These are phyloP conservation scores for Delphinella strobiligena DNA, from an alignment of 2,329 filamentous ascomycete species.

Conservation along the genomic window DNA sequence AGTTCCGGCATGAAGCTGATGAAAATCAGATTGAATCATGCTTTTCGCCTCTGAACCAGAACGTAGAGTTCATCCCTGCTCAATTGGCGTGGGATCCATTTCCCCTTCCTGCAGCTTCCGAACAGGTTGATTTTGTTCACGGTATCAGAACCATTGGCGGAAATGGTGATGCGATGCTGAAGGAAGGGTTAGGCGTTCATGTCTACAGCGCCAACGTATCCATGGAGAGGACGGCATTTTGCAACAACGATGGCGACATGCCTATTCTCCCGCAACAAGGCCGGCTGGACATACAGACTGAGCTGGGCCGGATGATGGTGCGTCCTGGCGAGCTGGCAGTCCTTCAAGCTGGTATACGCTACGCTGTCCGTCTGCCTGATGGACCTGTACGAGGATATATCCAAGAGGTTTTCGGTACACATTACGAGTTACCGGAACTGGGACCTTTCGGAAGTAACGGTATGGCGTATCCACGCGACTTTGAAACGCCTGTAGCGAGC, in stretches of 20 bases:
- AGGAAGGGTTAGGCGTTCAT: conserved; percentile 13
- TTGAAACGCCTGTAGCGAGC: conserved; percentile 9
- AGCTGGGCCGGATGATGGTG: conserved; percentile 11
- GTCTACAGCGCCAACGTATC: conserved; percentile 13
- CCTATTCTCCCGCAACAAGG: conserved; percentile 10
- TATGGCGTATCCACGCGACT: conserved; percentile 10
- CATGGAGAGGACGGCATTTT: conserved; percentile 8
- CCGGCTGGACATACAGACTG: conserved; percentile 12
- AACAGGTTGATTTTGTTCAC: conserved; percentile 12
- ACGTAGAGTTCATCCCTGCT: conserved; percentile 7
- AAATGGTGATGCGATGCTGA: conserved; percentile 12
- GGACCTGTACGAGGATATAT: conserved; percentile 10
- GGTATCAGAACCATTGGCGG: conserved; percentile 15
- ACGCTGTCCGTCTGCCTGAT: conserved; percentile 10
- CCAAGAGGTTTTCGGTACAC: conserved; percentile 9
- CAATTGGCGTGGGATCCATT: conserved; percentile 12
- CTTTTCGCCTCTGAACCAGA: conserved; percentile 9
- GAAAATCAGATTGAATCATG: conserved; percentile 9
- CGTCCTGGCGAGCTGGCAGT: conserved; percentile 12
- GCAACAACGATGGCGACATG: conserved; percentile 9
- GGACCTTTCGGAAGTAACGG: conserved; percentile 11
- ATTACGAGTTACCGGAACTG: conserved; percentile 12
- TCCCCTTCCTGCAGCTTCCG: conserved; percentile 6
- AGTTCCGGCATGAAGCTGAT: too few species aligned
- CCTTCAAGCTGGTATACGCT: conserved; percentile 11